These are phyloP conservation scores for Picea sitchensis DNA, from an alignment of 75 land plant species.

Conservation along the genomic window DNA sequence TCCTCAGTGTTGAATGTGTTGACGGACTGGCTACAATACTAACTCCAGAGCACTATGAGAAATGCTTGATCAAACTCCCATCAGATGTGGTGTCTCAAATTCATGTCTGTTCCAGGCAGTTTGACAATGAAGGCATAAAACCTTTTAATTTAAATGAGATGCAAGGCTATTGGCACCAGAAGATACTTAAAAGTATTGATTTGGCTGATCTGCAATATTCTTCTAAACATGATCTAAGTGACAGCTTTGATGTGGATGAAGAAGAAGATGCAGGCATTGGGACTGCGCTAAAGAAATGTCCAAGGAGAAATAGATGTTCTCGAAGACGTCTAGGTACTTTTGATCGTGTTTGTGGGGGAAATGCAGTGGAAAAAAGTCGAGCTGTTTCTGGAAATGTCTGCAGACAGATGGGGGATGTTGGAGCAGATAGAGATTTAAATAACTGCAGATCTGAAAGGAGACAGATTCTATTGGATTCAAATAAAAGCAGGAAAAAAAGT, in stretches of 20 bases:
- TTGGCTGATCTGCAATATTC: conserved; percentile 18
- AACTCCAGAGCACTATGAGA: conserved; percentile 64
- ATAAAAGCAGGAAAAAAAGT: conserved; percentile 4
- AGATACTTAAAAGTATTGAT: conserved; percentile 44
- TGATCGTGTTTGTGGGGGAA: conserved; percentile 5
- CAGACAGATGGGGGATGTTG: conserved; percentile 5
- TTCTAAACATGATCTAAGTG: conserved; percentile 15
- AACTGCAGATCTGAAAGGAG: background rate
- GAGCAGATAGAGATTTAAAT: conserved; percentile 7
- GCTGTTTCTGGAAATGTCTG: conserved; percentile 10
- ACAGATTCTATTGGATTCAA: background rate
- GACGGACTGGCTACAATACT: conserved; percentile 89
- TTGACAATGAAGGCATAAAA: conserved; percentile 71
- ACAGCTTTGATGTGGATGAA: conserved; percentile 29
- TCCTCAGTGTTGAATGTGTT: conserved; percentile 84
- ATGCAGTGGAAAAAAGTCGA: conserved; percentile 11
- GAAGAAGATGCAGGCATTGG: conserved; percentile 38
- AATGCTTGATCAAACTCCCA: conserved; percentile 20
- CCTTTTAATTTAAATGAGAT: conserved; percentile 72
- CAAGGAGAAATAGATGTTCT: conserved; percentile 38
- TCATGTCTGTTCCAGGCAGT: conserved; percentile 63
- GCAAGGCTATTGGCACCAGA: conserved; percentile 82
- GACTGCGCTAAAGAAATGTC: conserved; percentile 27
- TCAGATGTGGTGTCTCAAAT: conserved; percentile 26
- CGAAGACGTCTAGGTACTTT: conserved; percentile 23